Conservation (phyloP, 2,329 filamentous ascomycete species). For the Scytalidium sp. region DNA sequence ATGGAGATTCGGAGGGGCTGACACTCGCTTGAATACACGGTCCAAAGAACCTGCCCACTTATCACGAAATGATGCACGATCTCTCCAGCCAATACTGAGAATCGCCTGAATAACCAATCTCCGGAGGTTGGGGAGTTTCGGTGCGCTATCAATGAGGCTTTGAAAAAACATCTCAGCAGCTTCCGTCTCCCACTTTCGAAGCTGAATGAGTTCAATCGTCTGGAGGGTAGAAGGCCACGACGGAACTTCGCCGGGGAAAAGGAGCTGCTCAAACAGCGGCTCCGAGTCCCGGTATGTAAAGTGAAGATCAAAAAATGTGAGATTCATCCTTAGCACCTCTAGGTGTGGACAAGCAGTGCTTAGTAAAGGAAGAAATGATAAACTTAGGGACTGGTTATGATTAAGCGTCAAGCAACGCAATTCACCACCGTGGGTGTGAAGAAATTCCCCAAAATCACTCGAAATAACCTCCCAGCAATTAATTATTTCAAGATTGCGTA, state of each 20-base stretch:
- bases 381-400: conserved; percentile 75
- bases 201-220: conserved; percentile 69
- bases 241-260: conserved; percentile 64
- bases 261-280: conserved; percentile 68
- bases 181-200: conserved; percentile 69
- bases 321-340: conserved; percentile 69
- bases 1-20: conserved; percentile 25
- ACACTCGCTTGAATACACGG: conserved; percentile 58
- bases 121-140: conserved; percentile 63
- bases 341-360: conserved; percentile 67
- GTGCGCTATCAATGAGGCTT: conserved; percentile 72
- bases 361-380: conserved; percentile 70
- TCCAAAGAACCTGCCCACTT: conserved; percentile 73
- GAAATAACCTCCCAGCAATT: conserved; percentile 78
- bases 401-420: conserved; percentile 67
- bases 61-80: conserved; percentile 74
- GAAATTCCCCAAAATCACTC: conserved; percentile 60
- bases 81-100: conserved; percentile 77
- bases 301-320: conserved; percentile 73
- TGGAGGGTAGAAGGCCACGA: conserved; percentile 74
- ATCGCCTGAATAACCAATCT: conserved; percentile 72
- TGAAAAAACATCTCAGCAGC: conserved; percentile 75
- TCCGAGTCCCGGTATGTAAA: conserved; percentile 67
- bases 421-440: conserved; percentile 64
- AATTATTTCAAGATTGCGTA: conserved; percentile 68